Evolutionary conservation across 495 filamentous ascomycete species (phyloP).

Genomic region (Penicillium manginii): DNA sequence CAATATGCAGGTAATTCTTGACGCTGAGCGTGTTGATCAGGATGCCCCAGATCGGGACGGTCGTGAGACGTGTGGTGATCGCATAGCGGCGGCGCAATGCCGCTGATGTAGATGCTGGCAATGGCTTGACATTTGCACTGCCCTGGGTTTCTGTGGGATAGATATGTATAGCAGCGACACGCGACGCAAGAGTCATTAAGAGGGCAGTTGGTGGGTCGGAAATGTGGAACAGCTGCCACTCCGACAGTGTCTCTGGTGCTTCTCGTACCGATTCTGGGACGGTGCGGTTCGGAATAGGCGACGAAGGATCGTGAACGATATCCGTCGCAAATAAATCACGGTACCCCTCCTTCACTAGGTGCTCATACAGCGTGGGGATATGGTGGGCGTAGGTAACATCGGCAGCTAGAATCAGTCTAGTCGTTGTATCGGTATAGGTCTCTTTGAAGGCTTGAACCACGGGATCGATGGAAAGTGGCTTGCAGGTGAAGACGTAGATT

Average conservation of each 20-base stretch:
- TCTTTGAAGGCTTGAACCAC: constrained; percentile 65
- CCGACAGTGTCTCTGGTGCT: constrained; percentile 56
- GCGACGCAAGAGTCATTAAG: constrained; percentile 83
- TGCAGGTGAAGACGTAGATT: constrained; percentile 86
- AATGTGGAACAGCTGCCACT: constrained; percentile 88
- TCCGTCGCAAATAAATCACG: constrained; percentile 67
- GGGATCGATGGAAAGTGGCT: constrained; percentile 60
- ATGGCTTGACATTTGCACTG: constrained; percentile 40
- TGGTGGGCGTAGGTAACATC: constrained; percentile 85
- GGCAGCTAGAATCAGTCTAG: constrained; percentile 81
- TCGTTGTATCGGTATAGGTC: constrained; percentile 63
- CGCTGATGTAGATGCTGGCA: constrained; percentile 53
- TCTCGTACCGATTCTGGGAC: constrained; percentile 56
- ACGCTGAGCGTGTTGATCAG: constrained; percentile 94
- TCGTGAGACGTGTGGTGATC: constrained; percentile 78
- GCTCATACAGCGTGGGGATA: constrained; percentile 54
- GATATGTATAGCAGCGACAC: constrained; percentile 77
- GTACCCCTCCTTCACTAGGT: constrained; percentile 66
- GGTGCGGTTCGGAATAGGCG: constrained; percentile 82
- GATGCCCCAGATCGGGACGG: constrained; percentile 84
- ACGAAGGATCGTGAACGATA: constrained; percentile 77
- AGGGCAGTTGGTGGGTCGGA: constrained; percentile 82
- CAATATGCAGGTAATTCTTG: constrained; percentile 81
- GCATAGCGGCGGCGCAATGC: constrained; percentile 86
- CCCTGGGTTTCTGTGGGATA: constrained; percentile 59